Evolutionary conservation across 2,329 filamentous ascomycete genomes (phyloP).

Genomic region (Exophiala viscosa): DNA sequence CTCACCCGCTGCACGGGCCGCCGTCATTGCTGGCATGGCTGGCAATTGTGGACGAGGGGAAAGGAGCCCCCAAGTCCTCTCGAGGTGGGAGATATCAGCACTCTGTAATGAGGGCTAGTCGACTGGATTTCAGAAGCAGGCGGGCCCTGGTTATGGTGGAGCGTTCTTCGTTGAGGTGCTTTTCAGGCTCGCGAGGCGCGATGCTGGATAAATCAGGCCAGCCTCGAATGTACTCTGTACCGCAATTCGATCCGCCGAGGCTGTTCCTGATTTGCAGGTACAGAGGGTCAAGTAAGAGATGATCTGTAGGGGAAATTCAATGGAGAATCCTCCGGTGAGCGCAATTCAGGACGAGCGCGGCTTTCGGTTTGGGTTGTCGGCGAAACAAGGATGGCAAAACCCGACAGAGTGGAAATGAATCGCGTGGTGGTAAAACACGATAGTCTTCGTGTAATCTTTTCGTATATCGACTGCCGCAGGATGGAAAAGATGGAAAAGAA

Average conservation of each 20-base stretch:
- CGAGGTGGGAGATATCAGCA: constrained; percentile 4
- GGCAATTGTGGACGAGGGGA: constrained; percentile 4
- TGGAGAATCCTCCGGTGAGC: background rate
- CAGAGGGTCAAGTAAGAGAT: background rate
- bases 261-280: background rate
- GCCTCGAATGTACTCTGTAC: background rate
- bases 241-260: too few species aligned
- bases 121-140: background rate
- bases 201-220: background rate
- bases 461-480: too few species aligned
- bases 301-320: background rate
- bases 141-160: background rate
- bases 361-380: background rate
- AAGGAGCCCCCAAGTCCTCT: background rate
- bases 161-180: background rate
- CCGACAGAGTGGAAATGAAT: background rate
- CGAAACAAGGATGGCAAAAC: background rate
- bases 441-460: too few species aligned
- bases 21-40: constrained; percentile 18
- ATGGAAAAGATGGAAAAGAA: too few species aligned
- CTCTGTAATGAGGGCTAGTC: background rate
- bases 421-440: background rate
- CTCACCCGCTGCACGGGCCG: constrained; percentile 16
- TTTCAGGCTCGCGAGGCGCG: background rate
- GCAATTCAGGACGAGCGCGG: background rate